Evolutionary conservation across 768 basidiomycete species (phyloP).

Genomic region (Hericium coralloides): DNA sequence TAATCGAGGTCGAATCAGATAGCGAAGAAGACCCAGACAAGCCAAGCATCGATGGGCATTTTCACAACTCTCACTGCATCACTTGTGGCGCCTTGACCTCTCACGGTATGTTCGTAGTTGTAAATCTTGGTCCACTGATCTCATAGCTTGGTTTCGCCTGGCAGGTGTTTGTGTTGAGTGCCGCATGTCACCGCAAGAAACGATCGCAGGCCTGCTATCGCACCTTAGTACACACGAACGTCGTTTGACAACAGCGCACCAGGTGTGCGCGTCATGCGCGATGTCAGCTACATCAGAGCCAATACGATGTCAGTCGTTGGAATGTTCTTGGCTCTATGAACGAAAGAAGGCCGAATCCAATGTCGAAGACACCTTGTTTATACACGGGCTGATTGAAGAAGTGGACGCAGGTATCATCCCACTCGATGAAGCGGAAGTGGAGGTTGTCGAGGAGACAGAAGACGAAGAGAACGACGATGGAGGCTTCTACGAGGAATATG

Average conservation of each 20-base stretch:
- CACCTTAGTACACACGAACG: conserved; percentile 24
- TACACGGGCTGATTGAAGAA: conserved; percentile 6
- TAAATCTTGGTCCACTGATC: not conserved
- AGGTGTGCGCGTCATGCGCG: conserved; percentile 34
- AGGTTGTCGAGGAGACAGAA: conserved; percentile 5
- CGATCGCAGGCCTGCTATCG: conserved; percentile 25
- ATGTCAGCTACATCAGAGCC: conserved; percentile 22
- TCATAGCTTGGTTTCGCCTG: not conserved
- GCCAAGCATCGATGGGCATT: conserved; percentile 67
- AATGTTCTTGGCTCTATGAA: conserved; percentile 38
- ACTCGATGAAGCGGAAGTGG: not conserved
- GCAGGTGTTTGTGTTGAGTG: conserved; percentile 28
- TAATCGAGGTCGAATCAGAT: conserved; percentile 6
- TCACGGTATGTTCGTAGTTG: conserved; percentile 32
- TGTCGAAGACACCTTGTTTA: conserved; percentile 4
- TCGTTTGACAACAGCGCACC: conserved; percentile 22
- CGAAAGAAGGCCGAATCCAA: conserved; percentile 21
- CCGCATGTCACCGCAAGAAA: conserved; percentile 21
- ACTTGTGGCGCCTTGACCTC: conserved; percentile 51
- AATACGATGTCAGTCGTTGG: conserved; percentile 35
- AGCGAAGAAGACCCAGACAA: conserved; percentile 25
- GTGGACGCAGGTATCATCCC: not conserved
- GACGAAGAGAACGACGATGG: not conserved
- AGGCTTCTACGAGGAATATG: too few relatives aligned
- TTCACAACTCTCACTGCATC: conserved; percentile 60